Evolutionary conservation across 2,329 filamentous ascomycete genomes (phyloP).

Genomic region (Neoascochyta sp.): DNA sequence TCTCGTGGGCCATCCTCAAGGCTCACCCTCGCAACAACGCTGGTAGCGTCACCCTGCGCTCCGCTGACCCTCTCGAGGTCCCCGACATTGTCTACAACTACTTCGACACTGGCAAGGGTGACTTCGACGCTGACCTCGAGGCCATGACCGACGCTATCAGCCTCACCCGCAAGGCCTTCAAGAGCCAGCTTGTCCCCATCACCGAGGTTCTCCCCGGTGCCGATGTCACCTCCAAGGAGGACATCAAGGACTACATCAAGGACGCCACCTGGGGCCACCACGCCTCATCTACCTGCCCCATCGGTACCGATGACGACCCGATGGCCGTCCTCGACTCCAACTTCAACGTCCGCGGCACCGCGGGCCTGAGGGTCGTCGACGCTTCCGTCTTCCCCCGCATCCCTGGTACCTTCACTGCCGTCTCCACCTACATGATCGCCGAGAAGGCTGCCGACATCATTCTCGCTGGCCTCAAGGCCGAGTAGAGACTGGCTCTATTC

Average conservation of each 20-base stretch:
- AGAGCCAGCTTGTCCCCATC: slow-evolving; percentile 34
- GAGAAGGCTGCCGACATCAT: slow-evolving; percentile 63
- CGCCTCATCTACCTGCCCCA: slow-evolving; percentile 55
- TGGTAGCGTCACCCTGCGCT: slow-evolving; percentile 60
- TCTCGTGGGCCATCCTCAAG: slow-evolving; percentile 56
- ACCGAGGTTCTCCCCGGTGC: slow-evolving; percentile 49
- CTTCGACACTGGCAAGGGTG: slow-evolving; percentile 52
- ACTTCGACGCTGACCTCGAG: slow-evolving; percentile 55
- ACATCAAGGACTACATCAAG: slow-evolving; percentile 27
- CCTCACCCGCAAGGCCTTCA: slow-evolving; percentile 47
- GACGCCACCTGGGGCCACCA: slow-evolving; percentile 49
- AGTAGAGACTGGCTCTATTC: too few relatives aligned
- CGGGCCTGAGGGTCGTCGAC: slow-evolving; percentile 50
- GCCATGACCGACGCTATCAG: slow-evolving; percentile 54
- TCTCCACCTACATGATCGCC: slow-evolving; percentile 54
- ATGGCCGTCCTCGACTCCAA: slow-evolving; percentile 53
- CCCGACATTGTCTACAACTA: slow-evolving; percentile 54
- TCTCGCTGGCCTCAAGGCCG: slow-evolving; percentile 22
- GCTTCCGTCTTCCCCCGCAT: slow-evolving; percentile 31
- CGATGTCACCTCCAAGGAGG: slow-evolving; percentile 39
- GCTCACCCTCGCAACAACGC: slow-evolving; percentile 59
- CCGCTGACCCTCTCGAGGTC: slow-evolving; percentile 59
- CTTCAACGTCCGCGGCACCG: slow-evolving; percentile 52
- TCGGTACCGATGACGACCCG: slow-evolving; percentile 49
- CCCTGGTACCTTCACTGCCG: slow-evolving; percentile 52